Base-by-base conservation (phyloP, 1,284 basidiomycete species). In the Inonotus hispidus region DNA sequence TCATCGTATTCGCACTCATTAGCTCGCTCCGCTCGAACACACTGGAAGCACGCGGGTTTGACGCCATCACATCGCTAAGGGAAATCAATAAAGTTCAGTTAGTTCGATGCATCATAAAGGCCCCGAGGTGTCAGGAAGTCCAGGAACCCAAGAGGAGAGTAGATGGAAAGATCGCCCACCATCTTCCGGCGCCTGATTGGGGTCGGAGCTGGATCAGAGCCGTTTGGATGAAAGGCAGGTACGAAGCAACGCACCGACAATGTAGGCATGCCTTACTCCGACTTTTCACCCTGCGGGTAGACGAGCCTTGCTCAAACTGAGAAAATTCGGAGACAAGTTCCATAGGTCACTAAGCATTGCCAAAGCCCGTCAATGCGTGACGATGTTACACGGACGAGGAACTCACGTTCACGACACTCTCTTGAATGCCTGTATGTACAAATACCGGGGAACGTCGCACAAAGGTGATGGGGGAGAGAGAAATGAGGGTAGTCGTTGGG, bases 1-100 rank as follows among this genome's bases (percentile, higher is more conserved):
- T 63, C 62, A 23, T 60, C 59, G 54, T 63, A 63, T 37, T 63
- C 62, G 59, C 62, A 63, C 39, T 63, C 62, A 19, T 35, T 43
- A 19, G 27, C 59, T n/a, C 62, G 58, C 29, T 61, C 59, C 11
- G 62, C 62, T 23, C 62, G 59, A 25, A 58, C 38, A 45, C 62
- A 63, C 23, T 60, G 62, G 37, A 47, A 43, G 49, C 62, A 63
- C 7, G 62, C 19, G 1, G 62, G 62, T 16, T 58, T 60, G 7
- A 54, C 62, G 19, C 62, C 59, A 49, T 63, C 59, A 35, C 62
- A 63, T 50, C 52, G 32, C 62, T 63, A 58, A 21, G 47, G n/a
- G 8, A 49, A 59, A 27, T 49, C 38, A 39, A 50, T 32, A 39
- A n/a, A 5, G 29, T 19, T 19, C 10, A 47, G 43, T 45, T 25